Percentiles rank a stretch among this genome's conserved stretches.
phyloP scores from a whole-genome alignment of 1,284 basidiomycete species.

The Cutaneotrichosporon sp. region DNA sequence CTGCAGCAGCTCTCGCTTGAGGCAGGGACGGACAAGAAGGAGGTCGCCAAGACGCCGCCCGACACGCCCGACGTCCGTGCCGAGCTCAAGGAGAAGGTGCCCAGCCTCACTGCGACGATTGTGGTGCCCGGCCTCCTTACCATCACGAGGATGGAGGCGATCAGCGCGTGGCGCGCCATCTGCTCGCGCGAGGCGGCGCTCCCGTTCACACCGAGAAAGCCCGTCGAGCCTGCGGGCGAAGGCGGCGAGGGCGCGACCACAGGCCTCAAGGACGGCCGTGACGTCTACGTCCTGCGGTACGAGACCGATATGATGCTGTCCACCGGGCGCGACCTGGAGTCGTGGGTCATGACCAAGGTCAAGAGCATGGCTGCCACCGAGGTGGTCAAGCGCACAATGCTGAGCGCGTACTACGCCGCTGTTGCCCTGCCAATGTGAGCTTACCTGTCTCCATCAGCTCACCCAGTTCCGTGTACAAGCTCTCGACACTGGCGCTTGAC shows the following conservation, averaged over 20 bases:
- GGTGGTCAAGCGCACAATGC: conserved; percentile 59
- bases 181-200: conserved; percentile 24
- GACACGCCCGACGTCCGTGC: conserved; percentile 8
- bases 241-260: not conserved
- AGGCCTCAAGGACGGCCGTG: conserved; percentile 50
- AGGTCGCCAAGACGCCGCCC: conserved; percentile 1
- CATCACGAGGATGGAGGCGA: conserved; percentile 53
- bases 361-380: conserved; percentile 54
- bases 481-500: conserved; percentile 49
- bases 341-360: conserved; percentile 51
- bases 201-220: not conserved
- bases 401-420: conserved; percentile 59
- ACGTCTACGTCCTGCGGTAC: conserved; percentile 54
- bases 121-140: conserved; percentile 57
- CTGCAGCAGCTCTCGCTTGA: conserved; percentile 13
- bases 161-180: conserved; percentile 51
- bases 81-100: conserved; percentile 69
- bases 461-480: conserved; percentile 51
- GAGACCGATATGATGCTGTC: conserved; percentile 54
- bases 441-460: conserved; percentile 22
- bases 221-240: not conserved
- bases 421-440: conserved; percentile 57
- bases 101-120: conserved; percentile 55
- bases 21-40: conserved; percentile 9
- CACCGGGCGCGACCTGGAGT: conserved; percentile 55